Conservation (phyloP, 306 rosid genomes). For the Leucaena leucocephala region DNA sequence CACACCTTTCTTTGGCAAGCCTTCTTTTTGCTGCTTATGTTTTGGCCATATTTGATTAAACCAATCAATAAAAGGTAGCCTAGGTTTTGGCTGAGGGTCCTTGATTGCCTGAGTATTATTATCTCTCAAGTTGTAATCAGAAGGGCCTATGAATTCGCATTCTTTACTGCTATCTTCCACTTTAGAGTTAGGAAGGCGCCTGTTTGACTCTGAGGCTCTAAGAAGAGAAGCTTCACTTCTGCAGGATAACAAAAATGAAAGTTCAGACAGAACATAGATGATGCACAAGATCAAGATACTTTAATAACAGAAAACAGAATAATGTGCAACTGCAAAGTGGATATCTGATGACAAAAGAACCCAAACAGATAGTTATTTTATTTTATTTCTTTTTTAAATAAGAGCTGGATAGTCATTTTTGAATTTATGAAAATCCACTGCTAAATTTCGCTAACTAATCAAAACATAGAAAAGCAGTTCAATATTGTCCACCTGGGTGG, state of each 20-base stretch:
- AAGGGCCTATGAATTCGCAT: conserved; percentile 38
- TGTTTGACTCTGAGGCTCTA: conserved; percentile 56
- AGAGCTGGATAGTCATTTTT: background rate
- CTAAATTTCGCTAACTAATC: background rate
- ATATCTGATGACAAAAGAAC: background rate
- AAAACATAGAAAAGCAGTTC: background rate
- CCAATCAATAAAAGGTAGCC: conserved; percentile 66
- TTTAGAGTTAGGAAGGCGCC: conserved; percentile 43
- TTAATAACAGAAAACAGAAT: background rate
- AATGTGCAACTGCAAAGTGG: background rate
- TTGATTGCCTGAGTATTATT: conserved; percentile 35
- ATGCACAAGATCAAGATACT: background rate
- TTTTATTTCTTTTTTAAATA: background rate
- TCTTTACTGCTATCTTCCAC: conserved; percentile 43
- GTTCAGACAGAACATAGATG: conserved; percentile 15
- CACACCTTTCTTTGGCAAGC: conserved; percentile 39
- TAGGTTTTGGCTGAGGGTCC: conserved; percentile 38
- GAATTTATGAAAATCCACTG: background rate
- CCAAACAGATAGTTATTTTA: background rate
- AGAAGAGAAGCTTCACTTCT: conserved; percentile 84
- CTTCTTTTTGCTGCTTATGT: conserved; percentile 40
- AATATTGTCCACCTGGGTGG: background rate
- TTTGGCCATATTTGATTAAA: conserved; percentile 49
- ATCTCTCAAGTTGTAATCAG: conserved; percentile 42
- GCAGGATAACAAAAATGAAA: conserved; percentile 41